These are phyloP conservation scores for Epicoccum nigrum DNA, from an alignment of 2,329 filamentous ascomycete genomes.

Conservation along the genomic window DNA sequence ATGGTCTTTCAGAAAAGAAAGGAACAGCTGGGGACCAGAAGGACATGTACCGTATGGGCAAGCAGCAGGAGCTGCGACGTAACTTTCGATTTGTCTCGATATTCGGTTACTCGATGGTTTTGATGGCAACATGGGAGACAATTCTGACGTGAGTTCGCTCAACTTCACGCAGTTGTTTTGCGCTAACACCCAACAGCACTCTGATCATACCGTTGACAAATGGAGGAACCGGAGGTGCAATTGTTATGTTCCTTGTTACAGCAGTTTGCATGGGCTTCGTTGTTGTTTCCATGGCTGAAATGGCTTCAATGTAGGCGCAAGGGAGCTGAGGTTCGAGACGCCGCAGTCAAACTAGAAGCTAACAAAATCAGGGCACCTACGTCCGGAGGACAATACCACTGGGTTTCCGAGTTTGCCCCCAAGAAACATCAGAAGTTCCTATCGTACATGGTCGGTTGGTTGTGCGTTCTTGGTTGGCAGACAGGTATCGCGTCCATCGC, in stretches of 20 bases:
- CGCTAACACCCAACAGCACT: constrained; percentile 6
- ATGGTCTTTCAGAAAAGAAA: neutral
- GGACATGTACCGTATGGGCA: constrained; percentile 35
- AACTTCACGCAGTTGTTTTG: too few species aligned
- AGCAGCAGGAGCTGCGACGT: constrained; percentile 28
- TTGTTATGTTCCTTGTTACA: constrained; percentile 11
- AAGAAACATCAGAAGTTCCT: constrained; percentile 46
- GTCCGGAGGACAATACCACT: constrained; percentile 43
- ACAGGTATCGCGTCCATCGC: constrained; percentile 51
- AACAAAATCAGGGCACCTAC: constrained; percentile 32
- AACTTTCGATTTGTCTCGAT: neutral
- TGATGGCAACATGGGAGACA: neutral
- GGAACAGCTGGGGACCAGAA: constrained; percentile 14
- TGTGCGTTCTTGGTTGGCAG: constrained; percentile 55
- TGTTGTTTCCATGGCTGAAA: constrained; percentile 38
- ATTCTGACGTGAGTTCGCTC: constrained; percentile 10
- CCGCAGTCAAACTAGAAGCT: neutral
- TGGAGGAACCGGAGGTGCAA: constrained; percentile 27
- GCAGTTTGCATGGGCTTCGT: constrained; percentile 43
- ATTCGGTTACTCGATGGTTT: neutral
- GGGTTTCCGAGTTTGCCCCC: constrained; percentile 48
- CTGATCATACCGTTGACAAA: constrained; percentile 31
- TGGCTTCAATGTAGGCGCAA: constrained; percentile 43
- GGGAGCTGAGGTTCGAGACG: neutral
- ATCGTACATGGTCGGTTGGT: constrained; percentile 53